Conservation (phyloP, 495 filamentous ascomycete genomes). For the Penicillium pulvis region DNA sequence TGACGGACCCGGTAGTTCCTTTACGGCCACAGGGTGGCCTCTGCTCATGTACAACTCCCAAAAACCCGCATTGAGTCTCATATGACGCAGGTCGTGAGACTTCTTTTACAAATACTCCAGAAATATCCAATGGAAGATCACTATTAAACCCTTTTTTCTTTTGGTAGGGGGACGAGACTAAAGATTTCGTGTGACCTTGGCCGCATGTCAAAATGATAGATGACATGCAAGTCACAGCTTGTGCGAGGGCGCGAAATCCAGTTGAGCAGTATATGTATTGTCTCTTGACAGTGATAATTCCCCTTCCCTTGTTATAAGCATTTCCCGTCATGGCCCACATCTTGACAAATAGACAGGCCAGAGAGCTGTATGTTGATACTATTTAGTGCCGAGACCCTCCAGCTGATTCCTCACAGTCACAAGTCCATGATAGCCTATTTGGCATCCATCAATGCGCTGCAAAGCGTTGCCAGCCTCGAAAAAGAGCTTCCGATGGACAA, state of each 20-base stretch:
- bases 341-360: constrained; percentile 72
- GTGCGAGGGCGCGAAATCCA: background rate
- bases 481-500: constrained; percentile 59
- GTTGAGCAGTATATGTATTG: background rate
- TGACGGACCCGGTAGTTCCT: background rate
- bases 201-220: background rate
- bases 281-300: too few relatives aligned
- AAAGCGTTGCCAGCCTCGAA: constrained; percentile 62
- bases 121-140: background rate
- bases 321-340: background rate
- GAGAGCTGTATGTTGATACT: constrained; percentile 70
- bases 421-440: constrained; percentile 89
- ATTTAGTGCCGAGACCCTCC: too few relatives aligned
- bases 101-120: background rate
- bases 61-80: constrained; percentile 5
- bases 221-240: background rate
- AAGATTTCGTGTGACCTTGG: background rate
- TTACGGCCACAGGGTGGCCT: background rate
- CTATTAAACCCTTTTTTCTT: background rate
- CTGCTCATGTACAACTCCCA: constrained; percentile 16
- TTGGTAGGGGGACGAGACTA: background rate
- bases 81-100: background rate
- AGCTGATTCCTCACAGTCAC: constrained; percentile 55
- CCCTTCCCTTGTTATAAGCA: too few relatives aligned
- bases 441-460: constrained; percentile 62